A percentile compares a stretch with the other conserved stretches of the same genome.
These are phyloP conservation scores for Pyrenula aspistea DNA, from an alignment of 495 filamentous ascomycete species.

Conservation along the genomic window DNA sequence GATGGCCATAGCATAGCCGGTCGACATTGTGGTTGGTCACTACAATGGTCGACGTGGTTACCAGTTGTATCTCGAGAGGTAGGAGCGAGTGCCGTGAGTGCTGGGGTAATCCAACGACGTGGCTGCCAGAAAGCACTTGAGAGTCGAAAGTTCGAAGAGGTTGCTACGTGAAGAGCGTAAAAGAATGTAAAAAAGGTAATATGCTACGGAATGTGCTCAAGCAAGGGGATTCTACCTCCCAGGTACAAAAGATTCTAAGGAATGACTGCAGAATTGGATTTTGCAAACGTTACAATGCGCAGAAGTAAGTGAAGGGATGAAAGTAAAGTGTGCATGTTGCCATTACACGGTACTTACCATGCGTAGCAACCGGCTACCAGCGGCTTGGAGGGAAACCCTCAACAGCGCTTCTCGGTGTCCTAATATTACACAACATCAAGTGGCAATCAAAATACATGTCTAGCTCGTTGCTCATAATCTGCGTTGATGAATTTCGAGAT, in stretches of 20 bases:
- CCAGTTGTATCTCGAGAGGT: neutral
- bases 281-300: too few relatives aligned
- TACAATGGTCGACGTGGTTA: neutral
- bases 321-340: too few relatives aligned
- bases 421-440: too few relatives aligned
- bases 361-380: too few relatives aligned
- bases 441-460: neutral
- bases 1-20: neutral
- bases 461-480: neutral
- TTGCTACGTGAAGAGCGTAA: too few relatives aligned
- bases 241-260: neutral
- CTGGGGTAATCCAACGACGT: too few relatives aligned
- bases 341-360: too few relatives aligned
- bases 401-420: too few relatives aligned
- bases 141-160: neutral
- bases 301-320: too few relatives aligned
- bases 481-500: neutral
- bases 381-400: too few relatives aligned
- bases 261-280: neutral
- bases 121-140: too few relatives aligned
- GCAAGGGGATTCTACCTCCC: neutral
- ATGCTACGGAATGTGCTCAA: neutral
- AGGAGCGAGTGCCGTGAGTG: neutral
- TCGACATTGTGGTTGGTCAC: neutral
- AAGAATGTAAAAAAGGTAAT: neutral